These are phyloP conservation scores for Francoa sonchifolia DNA, from an alignment of 441 rosid genomes.

Conservation along the genomic window DNA sequence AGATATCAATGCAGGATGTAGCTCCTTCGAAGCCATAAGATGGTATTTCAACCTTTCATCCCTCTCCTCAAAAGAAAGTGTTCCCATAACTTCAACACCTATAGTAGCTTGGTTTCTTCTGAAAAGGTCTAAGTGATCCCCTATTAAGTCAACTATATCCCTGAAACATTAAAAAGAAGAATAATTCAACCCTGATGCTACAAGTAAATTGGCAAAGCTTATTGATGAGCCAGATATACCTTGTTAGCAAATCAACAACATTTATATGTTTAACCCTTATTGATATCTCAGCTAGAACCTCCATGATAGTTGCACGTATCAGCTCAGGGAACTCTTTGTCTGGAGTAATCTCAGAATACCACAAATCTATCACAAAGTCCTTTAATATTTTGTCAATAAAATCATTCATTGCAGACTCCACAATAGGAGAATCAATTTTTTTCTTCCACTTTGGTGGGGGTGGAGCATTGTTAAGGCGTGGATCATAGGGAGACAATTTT, in stretches of 20 bases:
- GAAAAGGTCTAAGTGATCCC: constrained; percentile 85
- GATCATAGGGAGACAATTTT: constrained; percentile 63
- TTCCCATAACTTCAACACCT: constrained; percentile 86
- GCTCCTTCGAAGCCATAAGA: constrained; percentile 78
- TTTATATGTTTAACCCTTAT: constrained; percentile 72
- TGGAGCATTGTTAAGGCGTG: constrained; percentile 45
- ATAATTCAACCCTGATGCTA: constrained; percentile 10
- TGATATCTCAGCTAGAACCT: constrained; percentile 80
- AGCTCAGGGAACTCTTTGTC: constrained; percentile 90
- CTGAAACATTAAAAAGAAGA: constrained; percentile 31
- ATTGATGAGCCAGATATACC: constrained; percentile 21
- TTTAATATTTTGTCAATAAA: constrained; percentile 69
- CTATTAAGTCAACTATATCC: constrained; percentile 84
- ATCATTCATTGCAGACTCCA: constrained; percentile 66
- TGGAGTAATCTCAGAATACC: constrained; percentile 89
- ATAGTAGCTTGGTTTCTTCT: constrained; percentile 87
- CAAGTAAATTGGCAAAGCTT: constrained; percentile 7
- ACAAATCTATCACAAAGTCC: constrained; percentile 76
- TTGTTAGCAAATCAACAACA: constrained; percentile 76
- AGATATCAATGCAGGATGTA: constrained; percentile 84
- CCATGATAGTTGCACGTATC: constrained; percentile 74
- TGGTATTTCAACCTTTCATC: constrained; percentile 88
- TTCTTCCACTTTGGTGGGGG: constrained; percentile 65
- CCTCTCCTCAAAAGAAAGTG: constrained; percentile 79
- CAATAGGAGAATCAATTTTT: constrained; percentile 70